Conservation (phyloP, 2,329 filamentous ascomycete species). For the Purpureocillium takamizusanense region DNA sequence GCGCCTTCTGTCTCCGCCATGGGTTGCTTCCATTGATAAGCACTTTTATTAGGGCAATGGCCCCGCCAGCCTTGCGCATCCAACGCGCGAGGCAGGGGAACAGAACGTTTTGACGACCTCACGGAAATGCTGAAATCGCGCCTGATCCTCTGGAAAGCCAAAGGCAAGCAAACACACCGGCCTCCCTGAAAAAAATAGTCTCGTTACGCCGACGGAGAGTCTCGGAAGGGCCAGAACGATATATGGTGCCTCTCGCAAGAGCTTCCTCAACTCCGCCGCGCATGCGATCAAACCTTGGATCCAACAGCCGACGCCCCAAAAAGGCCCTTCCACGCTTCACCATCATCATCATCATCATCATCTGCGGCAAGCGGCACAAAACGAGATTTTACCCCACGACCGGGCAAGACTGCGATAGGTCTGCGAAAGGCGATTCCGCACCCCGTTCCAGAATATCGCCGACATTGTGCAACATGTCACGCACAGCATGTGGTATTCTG, state of each 20-base stretch:
- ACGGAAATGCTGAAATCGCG: slow-evolving; percentile 50
- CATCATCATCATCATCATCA: slow-evolving; percentile 44
- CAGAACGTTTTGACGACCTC: slow-evolving; percentile 48
- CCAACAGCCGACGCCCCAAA: slow-evolving; percentile 34
- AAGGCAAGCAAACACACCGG: slow-evolving; percentile 33
- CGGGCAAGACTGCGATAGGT: slow-evolving; percentile 30
- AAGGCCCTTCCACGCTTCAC: slow-evolving; percentile 44
- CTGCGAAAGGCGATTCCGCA: slow-evolving; percentile 2
- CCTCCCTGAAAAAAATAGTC: slow-evolving; percentile 53
- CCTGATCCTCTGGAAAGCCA: slow-evolving; percentile 45
- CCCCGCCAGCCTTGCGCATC: slow-evolving; percentile 49
- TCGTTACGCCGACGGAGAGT: slow-evolving; percentile 72
- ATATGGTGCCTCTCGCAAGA: slow-evolving; percentile 46
- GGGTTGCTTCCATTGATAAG: slow-evolving; percentile 53
- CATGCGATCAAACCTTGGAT: slow-evolving; percentile 49
- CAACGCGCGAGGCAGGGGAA: slow-evolving; percentile 53
- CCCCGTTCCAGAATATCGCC: slow-evolving; percentile 27
- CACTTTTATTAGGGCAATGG: slow-evolving; percentile 55
- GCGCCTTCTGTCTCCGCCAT: slow-evolving; percentile 62
- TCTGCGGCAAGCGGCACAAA: slow-evolving; percentile 68
- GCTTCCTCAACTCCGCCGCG: slow-evolving; percentile 42
- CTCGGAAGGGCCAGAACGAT: slow-evolving; percentile 62
- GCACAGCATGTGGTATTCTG: slow-evolving; percentile 33
- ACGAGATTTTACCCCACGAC: slow-evolving; percentile 61
- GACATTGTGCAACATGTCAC: slow-evolving; percentile 55